Base-by-base conservation (phyloP, 1,139 yeast genomes). In the Spencermartinsiella ligniputridi region DNA sequence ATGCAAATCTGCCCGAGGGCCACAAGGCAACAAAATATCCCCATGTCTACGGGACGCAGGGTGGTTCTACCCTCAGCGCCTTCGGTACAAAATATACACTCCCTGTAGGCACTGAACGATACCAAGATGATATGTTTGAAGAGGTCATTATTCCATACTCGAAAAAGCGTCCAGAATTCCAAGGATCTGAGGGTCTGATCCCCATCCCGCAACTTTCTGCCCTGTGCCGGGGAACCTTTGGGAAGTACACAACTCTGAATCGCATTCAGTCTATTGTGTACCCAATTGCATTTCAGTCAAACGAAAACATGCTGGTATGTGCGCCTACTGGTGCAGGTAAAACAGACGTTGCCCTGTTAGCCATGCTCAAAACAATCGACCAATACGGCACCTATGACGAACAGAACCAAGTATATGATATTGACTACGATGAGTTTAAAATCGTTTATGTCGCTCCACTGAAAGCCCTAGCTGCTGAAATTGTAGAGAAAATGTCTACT, bases 291-390 rank as follows among this genome's bases (percentile, higher is more conserved):
- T 94, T 92, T 61, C 80, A 83, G 45, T 84, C 97, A 4, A 90
- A 88, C 63, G 97, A 90, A 56, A 92, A 94, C 58, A 85, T 94
- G 96, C 72, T 92, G 41, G 90, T 92, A 1, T 92, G 98, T 77
- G 99, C 99, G 0, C 99, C 99, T 2, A 92, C 99, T 0, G 98
- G 99, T 73, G 97, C 98, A 5, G 99, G 99, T 75, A 92, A 92
- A 61, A 94, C 99, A 0, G 97, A 94, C 63, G 96, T 94, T 34
- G 99, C 99, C 0, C 69, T 94, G 57, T 68, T 92, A 35, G 74
- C 97, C 0, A 81, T 92, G 56, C 70, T 94, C 44, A 87, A 84
- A 55, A 78, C 94, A 0, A 83, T 92, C n/a, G 77, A 81, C 36
- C 92, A 87, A 58, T 79, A 73, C 72, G 27, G 83, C 69, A 53